Conservation (phyloP, 2,329 filamentous ascomycete genomes). For the Epichloe typhina region DNA sequence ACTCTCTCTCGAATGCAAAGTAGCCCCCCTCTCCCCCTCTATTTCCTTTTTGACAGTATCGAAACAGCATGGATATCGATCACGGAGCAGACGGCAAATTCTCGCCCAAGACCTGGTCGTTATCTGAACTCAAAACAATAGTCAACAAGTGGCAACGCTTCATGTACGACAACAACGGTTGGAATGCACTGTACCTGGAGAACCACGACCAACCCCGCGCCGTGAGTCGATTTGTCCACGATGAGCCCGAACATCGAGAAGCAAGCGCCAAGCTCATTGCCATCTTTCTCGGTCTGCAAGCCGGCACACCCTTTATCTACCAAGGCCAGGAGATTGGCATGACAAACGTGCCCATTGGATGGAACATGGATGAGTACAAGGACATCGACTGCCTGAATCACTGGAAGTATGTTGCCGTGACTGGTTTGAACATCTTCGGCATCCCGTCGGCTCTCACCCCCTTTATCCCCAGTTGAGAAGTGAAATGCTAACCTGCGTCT, state of each 20-base stretch:
- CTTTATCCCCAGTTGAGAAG: no score
- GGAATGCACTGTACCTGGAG: conserved; percentile 53
- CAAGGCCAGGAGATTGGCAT: conserved; percentile 59
- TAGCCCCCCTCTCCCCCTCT: neutral
- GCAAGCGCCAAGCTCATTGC: conserved; percentile 47
- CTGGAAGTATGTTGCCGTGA: conserved; percentile 25
- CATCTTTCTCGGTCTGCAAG: conserved; percentile 41
- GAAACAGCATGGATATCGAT: conserved; percentile 33
- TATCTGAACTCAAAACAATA: conserved; percentile 37
- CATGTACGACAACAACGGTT: conserved; percentile 45
- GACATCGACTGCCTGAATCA: conserved; percentile 49
- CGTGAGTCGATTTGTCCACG: conserved; percentile 41
- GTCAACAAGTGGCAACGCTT: conserved; percentile 46
- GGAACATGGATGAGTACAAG: conserved; percentile 53
- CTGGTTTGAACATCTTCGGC: neutral
- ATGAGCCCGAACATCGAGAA: conserved; percentile 33
- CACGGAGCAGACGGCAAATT: conserved; percentile 31
- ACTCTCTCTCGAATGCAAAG: neutral
- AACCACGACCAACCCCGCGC: conserved; percentile 53
- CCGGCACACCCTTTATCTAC: conserved; percentile 54
- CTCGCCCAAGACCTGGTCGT: conserved; percentile 28
- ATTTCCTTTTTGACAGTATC: neutral
- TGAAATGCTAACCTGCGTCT: neutral
- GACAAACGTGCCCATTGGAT: conserved; percentile 46
- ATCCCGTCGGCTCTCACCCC: no score